These are phyloP conservation scores for Phytophthora cryptogea DNA, from an alignment of 352 stramenopile genomes.

Conservation along the genomic window DNA sequence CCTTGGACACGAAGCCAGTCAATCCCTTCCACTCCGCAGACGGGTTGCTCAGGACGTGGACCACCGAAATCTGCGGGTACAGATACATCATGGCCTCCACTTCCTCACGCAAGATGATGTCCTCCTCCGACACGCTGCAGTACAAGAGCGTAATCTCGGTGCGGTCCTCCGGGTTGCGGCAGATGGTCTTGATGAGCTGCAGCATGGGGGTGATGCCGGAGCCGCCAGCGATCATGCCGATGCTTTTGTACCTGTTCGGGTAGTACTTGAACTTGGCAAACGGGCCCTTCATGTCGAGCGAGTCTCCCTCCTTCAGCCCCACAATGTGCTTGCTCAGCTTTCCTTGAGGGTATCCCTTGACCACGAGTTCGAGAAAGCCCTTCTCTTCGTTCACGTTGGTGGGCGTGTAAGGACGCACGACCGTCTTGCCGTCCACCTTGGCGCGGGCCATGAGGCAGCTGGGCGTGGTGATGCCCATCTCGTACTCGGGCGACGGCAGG, in stretches of 20 bases:
- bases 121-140: conserved; percentile 82
- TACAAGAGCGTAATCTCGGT: conserved; percentile 89
- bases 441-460: conserved; percentile 71
- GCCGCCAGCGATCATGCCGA: conserved; percentile 90
- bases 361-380: conserved; percentile 85
- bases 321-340: conserved; percentile 89
- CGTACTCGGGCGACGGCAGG: conserved; percentile 56
- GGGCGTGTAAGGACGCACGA: conserved; percentile 89
- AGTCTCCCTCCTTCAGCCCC: conserved; percentile 81
- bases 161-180: conserved; percentile 78
- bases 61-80: conserved; percentile 81
- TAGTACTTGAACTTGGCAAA: conserved; percentile 88
- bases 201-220: conserved; percentile 92
- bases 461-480: conserved; percentile 66
- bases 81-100: conserved; percentile 82
- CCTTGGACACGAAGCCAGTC: conserved; percentile 78
- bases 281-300: conserved; percentile 91
- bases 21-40: conserved; percentile 66
- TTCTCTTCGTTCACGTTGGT: conserved; percentile 84
- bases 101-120: conserved; percentile 91
- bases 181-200: conserved; percentile 85
- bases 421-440: conserved; percentile 72
- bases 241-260: conserved; percentile 89
- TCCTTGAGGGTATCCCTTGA: conserved; percentile 90
- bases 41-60: conserved; percentile 77